Conservation (phyloP, 257 asterid genomes). For the Gardenia jasminoides region DNA sequence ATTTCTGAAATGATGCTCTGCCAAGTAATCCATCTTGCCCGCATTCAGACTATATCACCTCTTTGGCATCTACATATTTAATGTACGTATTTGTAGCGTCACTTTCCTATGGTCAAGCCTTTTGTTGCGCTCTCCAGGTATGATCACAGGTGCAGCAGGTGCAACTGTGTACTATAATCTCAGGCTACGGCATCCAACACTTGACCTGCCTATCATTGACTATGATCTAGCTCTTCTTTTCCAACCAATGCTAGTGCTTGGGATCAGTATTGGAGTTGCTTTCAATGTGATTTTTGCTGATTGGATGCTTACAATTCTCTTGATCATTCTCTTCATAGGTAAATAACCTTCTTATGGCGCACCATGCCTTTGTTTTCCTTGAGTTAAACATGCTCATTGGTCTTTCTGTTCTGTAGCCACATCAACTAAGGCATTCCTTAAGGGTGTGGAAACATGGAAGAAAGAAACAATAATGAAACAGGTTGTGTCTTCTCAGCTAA, state of each 20-base stretch:
- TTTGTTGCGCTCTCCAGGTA: conserved; percentile 50
- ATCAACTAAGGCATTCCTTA: conserved; percentile 81
- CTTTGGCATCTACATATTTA: not conserved
- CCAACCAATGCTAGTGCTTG: conserved; percentile 98
- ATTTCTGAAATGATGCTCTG: conserved; percentile 1
- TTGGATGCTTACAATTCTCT: conserved; percentile 97
- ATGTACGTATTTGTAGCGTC: not conserved
- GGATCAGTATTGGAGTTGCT: conserved; percentile 91
- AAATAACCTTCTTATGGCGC: conserved; percentile 13
- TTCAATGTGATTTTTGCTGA: conserved; percentile 92
- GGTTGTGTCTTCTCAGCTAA: conserved; percentile 37
- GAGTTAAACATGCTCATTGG: conserved; percentile 9
- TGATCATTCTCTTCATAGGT: conserved; percentile 85
- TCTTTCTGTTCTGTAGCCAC: conserved; percentile 49
- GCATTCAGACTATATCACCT: not conserved
- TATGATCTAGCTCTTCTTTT: conserved; percentile 94
- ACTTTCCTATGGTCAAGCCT: not conserved
- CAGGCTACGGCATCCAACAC: conserved; percentile 83
- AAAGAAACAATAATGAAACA: conserved; percentile 79
- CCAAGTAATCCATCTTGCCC: not conserved
- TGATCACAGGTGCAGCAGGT: conserved; percentile 97
- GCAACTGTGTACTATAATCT: conserved; percentile 93
- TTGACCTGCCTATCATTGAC: conserved; percentile 87
- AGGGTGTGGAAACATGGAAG: conserved; percentile 93
- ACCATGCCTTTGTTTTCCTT: conserved; percentile 9